Evolutionary conservation across 768 basidiomycete species (phyloP).

Genomic region (Fibroporia radiculosa): DNA sequence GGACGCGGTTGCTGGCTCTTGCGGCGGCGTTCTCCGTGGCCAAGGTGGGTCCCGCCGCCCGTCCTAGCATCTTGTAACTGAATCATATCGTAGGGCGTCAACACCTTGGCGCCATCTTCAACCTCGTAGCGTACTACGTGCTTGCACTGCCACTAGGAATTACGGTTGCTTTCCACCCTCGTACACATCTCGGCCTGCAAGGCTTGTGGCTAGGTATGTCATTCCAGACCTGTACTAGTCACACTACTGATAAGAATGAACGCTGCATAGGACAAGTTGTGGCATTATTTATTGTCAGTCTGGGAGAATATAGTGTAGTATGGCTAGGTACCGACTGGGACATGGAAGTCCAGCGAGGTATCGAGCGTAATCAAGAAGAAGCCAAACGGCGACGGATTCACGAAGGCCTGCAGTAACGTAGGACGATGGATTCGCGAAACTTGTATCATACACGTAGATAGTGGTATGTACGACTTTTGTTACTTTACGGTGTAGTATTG

Average conservation of each 20-base stretch:
- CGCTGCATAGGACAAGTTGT: slow-evolving; percentile 56
- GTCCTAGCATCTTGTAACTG: neutral
- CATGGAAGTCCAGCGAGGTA: slow-evolving; percentile 33
- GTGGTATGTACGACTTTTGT: no score
- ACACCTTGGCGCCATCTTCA: slow-evolving; percentile 68
- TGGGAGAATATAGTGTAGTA: slow-evolving; percentile 59
- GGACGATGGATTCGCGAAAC: no score
- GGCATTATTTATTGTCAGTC: slow-evolving; percentile 62
- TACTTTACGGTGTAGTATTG: no score
- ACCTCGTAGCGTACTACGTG: slow-evolving; percentile 56
- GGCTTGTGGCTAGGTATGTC: slow-evolving; percentile 44
- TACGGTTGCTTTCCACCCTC: slow-evolving; percentile 37
- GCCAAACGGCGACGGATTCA: slow-evolving; percentile 17
- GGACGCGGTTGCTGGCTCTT: slow-evolving; percentile 45
- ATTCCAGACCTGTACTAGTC: neutral
- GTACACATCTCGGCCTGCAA: slow-evolving; percentile 32
- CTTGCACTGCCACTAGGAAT: slow-evolving; percentile 46
- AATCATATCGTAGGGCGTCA: slow-evolving; percentile 35
- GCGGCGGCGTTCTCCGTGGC: slow-evolving; percentile 41
- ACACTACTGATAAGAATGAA: neutral
- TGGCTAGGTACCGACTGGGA: slow-evolving; percentile 46
- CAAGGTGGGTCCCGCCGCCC: slow-evolving; percentile 26
- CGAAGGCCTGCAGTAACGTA: neutral
- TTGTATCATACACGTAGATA: no score
- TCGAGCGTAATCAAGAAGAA: slow-evolving; percentile 24